phyloP scores from a whole-genome alignment of 768 basidiomycete genomes.

The Tulasnella sp. region DNA sequence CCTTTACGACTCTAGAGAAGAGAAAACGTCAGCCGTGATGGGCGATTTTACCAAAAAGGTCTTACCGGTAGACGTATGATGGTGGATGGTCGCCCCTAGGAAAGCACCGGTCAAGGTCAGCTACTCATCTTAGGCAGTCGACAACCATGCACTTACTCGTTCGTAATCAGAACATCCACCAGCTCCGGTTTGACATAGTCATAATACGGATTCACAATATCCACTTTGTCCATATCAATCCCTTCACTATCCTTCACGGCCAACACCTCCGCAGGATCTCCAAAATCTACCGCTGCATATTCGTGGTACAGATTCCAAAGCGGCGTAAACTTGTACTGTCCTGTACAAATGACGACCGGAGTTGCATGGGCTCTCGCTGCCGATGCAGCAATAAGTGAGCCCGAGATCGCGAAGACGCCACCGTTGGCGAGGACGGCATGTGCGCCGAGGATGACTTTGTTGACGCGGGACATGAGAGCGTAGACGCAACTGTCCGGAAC shows the following conservation, averaged over 20 bases:
- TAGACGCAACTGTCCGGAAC: slow-evolving; percentile 95
- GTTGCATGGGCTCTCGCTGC: slow-evolving; percentile 86
- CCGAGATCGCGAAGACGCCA: slow-evolving; percentile 84
- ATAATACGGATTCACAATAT: slow-evolving; percentile 92
- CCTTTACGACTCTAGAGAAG: slow-evolving; percentile 65
- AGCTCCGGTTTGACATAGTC: slow-evolving; percentile 92
- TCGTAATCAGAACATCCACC: slow-evolving; percentile 90
- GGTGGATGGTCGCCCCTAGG: slow-evolving; percentile 91
- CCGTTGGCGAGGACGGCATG: slow-evolving; percentile 97
- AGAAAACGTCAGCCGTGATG: slow-evolving; percentile 19
- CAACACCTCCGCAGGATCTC: slow-evolving; percentile 39
- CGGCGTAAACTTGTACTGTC: slow-evolving; percentile 94
- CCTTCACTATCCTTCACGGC: slow-evolving; percentile 66
- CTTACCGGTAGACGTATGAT: slow-evolving; percentile 79
- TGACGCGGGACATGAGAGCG: slow-evolving; percentile 92
- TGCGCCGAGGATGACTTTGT: slow-evolving; percentile 91
- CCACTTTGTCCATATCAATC: slow-evolving; percentile 73
- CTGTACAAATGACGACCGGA: slow-evolving; percentile 87
- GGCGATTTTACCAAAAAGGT: neutral
- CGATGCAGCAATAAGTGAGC: slow-evolving; percentile 74
- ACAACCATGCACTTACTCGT: slow-evolving; percentile 60
- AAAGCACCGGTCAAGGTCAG: neutral
- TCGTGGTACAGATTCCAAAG: slow-evolving; percentile 83
- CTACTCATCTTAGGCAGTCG: neutral
- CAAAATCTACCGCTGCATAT: slow-evolving; percentile 76